Evolutionary conservation across 805 yeast species (phyloP).

Genomic region (Dipodascus geniculatus): DNA sequence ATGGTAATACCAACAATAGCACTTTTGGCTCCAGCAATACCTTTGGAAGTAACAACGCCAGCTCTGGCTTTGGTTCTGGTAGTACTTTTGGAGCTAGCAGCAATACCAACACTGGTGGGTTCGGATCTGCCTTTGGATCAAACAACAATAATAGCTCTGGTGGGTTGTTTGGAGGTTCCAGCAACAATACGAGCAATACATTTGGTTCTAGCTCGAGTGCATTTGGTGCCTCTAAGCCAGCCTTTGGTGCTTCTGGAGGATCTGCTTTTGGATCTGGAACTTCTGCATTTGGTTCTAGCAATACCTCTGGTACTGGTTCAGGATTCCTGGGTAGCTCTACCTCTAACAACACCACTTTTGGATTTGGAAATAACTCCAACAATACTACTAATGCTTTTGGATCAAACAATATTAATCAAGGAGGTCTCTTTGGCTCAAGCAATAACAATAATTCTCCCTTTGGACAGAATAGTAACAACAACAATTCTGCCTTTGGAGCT

Average conservation of each 20-base stretch:
- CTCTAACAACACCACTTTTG: conserved; percentile 14
- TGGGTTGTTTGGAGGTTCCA: conserved; percentile 12
- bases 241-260: conserved; percentile 4
- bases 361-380: conserved; percentile 17
- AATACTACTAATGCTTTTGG: conserved; percentile 27
- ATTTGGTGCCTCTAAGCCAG: conserved; percentile 5
- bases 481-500: conserved; percentile 19
- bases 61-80: conserved; percentile 19
- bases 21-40: conserved; percentile 3
- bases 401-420: conserved; percentile 12
- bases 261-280: conserved; percentile 11
- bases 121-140: conserved; percentile 27
- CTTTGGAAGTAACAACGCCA: conserved; percentile 15
- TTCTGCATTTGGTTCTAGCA: conserved; percentile 13
- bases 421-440: conserved; percentile 11
- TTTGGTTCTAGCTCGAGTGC: conserved; percentile 6
- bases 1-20: conserved; percentile 17
- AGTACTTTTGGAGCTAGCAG: conserved; percentile 34
- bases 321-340: neutral
- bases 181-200: conserved; percentile 8
- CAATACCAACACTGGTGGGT: conserved; percentile 12
- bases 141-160: conserved; percentile 21
- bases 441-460: conserved; percentile 25
- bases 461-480: conserved; percentile 26
- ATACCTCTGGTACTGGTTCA: neutral